phyloP scores from a whole-genome alignment of 1,139 yeast genomes.

The Groenewaldozyma sp. region DNA sequence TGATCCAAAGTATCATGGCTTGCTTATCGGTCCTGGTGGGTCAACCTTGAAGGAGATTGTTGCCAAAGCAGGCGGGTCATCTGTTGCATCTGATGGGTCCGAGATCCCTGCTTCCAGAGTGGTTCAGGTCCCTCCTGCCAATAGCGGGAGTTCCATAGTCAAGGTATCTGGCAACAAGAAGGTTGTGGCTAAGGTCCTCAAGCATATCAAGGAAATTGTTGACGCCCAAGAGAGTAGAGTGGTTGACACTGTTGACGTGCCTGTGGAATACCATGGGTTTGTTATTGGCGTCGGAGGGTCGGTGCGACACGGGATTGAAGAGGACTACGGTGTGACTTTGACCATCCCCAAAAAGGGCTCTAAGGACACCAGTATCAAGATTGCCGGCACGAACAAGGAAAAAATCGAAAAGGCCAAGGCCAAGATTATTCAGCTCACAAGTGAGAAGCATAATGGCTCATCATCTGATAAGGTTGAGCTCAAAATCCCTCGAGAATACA shows the following conservation, averaged over 20 bases:
- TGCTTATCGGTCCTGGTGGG: constrained; percentile 77
- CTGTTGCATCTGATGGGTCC: constrained; percentile 33
- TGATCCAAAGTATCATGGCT: constrained; percentile 70
- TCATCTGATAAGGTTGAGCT: constrained; percentile 30
- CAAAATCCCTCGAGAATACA: constrained; percentile 50
- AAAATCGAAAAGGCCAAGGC: constrained; percentile 29
- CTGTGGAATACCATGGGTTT: constrained; percentile 67
- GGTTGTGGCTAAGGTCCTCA: constrained; percentile 62
- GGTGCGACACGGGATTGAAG: constrained; percentile 63
- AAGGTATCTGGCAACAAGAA: constrained; percentile 66
- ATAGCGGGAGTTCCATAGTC: constrained; percentile 49
- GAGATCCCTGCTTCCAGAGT: constrained; percentile 42
- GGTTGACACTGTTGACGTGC: constrained; percentile 48
- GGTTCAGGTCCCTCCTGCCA: constrained; percentile 68
- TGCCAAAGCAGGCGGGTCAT: constrained; percentile 64
- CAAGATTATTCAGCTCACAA: constrained; percentile 25
- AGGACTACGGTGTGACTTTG: constrained; percentile 54
- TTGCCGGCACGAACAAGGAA: constrained; percentile 27
- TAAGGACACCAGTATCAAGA: constrained; percentile 20
- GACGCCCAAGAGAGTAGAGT: constrained; percentile 56
- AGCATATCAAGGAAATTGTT: constrained; percentile 56
- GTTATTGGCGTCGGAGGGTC: constrained; percentile 79
- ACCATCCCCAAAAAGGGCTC: constrained; percentile 52
- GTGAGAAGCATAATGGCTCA: neutral
- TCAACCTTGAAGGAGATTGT: constrained; percentile 66